Conservation (phyloP, 148 eudicot genomes). For the Rhododendron molle region DNA sequence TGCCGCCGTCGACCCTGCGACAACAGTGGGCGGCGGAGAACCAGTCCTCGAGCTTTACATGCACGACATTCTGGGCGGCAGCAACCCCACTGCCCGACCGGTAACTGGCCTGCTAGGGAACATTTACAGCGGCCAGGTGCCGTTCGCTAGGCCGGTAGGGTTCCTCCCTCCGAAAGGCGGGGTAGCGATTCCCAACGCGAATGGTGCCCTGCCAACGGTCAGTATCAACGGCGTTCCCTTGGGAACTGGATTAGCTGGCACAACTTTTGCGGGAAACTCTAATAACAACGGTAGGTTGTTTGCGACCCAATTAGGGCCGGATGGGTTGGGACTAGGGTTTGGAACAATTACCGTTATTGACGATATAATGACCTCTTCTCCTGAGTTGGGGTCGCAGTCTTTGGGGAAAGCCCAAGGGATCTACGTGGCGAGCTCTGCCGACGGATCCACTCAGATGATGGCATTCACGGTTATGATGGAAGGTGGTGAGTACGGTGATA, state of each 20-base stretch:
- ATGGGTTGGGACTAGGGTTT: slow-evolving; percentile 82
- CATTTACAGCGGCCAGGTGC: slow-evolving; percentile 95
- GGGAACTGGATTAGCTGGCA: slow-evolving; percentile 87
- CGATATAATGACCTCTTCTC: slow-evolving; percentile 69
- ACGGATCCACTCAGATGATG: slow-evolving; percentile 87
- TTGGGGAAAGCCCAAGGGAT: slow-evolving; percentile 89
- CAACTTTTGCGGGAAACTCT: slow-evolving; percentile 59
- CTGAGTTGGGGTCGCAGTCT: slow-evolving; percentile 66
- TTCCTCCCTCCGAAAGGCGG: slow-evolving; percentile 62
- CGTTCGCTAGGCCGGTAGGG: slow-evolving; percentile 90
- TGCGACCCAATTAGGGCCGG: slow-evolving; percentile 69
- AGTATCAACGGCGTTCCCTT: slow-evolving; percentile 71
- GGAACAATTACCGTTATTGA: slow-evolving; percentile 98
- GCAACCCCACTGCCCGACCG: slow-evolving; percentile 87
- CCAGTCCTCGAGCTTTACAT: slow-evolving; percentile 66
- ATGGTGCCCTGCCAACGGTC: slow-evolving; percentile 77
- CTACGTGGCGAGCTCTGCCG: slow-evolving; percentile 85
- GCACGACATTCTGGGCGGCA: slow-evolving; percentile 94
- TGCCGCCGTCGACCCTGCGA: slow-evolving; percentile 30
- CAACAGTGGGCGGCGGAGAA: slow-evolving; percentile 22
- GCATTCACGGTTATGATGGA: slow-evolving; percentile 90
- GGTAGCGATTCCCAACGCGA: slow-evolving; percentile 82
- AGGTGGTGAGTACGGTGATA: slow-evolving; percentile 97
- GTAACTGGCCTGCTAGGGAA: slow-evolving; percentile 86
- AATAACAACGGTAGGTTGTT: slow-evolving; percentile 27